phyloP scores from a whole-genome alignment of 352 stramenopile genomes.

The Aphanomyces astaci region DNA sequence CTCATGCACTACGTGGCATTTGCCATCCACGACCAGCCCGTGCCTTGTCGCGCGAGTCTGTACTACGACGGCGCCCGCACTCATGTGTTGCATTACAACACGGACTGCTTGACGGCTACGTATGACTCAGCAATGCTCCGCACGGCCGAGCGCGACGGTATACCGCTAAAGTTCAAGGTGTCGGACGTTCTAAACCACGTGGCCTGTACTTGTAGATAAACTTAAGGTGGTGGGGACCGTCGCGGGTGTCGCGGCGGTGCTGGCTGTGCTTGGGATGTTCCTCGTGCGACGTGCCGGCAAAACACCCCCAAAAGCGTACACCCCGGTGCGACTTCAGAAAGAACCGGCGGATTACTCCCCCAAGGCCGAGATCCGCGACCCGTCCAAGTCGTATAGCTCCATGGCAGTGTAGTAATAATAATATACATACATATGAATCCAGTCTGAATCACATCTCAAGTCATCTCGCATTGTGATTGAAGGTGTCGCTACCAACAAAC shows the following conservation, averaged over 20 bases:
- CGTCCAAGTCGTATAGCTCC: constrained; percentile 20
- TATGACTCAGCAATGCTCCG: background rate
- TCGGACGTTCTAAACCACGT: background rate
- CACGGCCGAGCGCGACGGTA: background rate
- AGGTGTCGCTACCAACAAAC: too few relatives aligned
- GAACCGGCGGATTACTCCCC: background rate
- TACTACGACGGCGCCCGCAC: background rate
- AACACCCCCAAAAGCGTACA: background rate
- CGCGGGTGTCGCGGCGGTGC: background rate
- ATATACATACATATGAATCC: too few relatives aligned
- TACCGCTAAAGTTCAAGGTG: background rate
- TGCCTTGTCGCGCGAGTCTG: constrained; percentile 6
- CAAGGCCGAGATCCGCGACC: background rate
- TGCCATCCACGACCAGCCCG: constrained; percentile 9
- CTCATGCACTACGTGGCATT: constrained; percentile 17
- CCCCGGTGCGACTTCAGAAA: background rate
- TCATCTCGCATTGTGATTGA: too few relatives aligned
- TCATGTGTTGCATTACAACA: constrained; percentile 16
- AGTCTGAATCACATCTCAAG: too few relatives aligned
- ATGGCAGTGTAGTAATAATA: constrained; percentile 15
- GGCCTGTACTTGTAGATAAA: background rate
- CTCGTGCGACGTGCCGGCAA: background rate
- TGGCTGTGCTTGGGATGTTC: background rate
- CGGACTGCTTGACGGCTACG: background rate
- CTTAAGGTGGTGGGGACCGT: background rate